Evolutionary conservation across 1,139 yeast species (phyloP), one percentile per base, ranked within the genome.

Genomic region (Hemisphaericaspora xylanilytica): DNA sequence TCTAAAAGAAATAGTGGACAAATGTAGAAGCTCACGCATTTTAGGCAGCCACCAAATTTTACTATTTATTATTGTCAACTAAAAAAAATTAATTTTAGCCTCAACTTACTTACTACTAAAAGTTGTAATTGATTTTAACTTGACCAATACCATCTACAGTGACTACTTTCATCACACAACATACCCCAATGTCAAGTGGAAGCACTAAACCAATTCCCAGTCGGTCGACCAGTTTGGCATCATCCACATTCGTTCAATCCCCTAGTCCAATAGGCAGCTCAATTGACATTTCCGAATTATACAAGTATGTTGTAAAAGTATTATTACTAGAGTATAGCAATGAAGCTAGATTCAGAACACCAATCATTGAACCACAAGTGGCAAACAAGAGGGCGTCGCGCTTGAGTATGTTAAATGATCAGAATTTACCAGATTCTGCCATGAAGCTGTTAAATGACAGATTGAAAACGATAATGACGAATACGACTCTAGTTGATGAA

Each of bases 331-430:
- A 78, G 43, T 78, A 80, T 50, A 61, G 72, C 41, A 76, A 73
- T 45, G 85, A 80, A 52, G 82, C 81, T 3, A 56, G 85, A 25
- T 80, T 80, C 58, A 56, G 70, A 37, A 67, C 71, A 4, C 74
- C 75, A 1, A 56, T 64, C 11, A 45, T 46, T 18, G 40, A 45
- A 17, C 10, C 25, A 27, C 34, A 45, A n/a, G 41, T 43, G 26
- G 36, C 44, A 8, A 38, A 46, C 14, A 48, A 33, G 10, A 28
- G 39, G 22, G 32, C 33, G 1, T 28, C 36, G 4, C 39, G 45
- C 14, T 16, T 38, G 12, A 48, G 45, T 28, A 32, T 37, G 35
- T 11, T 40, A 6, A 33, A 42, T 14, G 60, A 56, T 24, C 51
- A 54, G 20, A 59, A 51, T 41, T 49, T 80, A 26, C 84, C 88